These are phyloP conservation scores for Fraxinus baroniana DNA, from an alignment of 305 asterid species.

Conservation along the genomic window DNA sequence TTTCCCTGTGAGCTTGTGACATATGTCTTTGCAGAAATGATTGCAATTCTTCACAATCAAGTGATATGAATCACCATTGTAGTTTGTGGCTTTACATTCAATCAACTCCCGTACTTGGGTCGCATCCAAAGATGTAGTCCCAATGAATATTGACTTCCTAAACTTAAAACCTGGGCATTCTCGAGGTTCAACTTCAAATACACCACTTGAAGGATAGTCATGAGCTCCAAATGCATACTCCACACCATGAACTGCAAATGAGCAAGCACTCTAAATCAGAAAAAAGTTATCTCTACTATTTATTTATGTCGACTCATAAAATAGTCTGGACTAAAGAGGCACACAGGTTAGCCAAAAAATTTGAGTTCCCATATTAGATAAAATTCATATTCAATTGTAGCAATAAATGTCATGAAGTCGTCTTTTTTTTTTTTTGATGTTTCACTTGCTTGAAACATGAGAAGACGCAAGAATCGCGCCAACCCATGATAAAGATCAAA, in stretches of 20 bases:
- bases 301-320: not conserved
- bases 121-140: constrained; percentile 65
- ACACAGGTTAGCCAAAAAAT: not conserved
- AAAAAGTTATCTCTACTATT: not conserved
- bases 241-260: constrained; percentile 75
- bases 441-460: not conserved
- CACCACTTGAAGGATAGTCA: constrained; percentile 84
- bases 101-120: constrained; percentile 77
- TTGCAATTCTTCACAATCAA: constrained; percentile 91
- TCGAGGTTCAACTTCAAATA: constrained; percentile 94
- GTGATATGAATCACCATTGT: constrained; percentile 82
- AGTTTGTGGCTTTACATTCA: constrained; percentile 73
- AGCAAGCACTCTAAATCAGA: not conserved
- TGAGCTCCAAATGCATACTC: constrained; percentile 98
- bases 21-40: constrained; percentile 89
- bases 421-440: not conserved
- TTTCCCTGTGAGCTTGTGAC: constrained; percentile 75
- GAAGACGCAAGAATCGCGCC: not conserved
- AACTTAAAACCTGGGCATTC: constrained; percentile 92
- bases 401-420: not conserved
- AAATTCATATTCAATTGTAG: not conserved
- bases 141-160: constrained; percentile 73
- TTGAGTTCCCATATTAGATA: not conserved
- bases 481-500: not conserved
- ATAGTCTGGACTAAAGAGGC: not conserved